A percentile compares a stretch with the other conserved stretches of the same genome.
Conservation (phyloP, 2,329 filamentous ascomycete genomes). For the Aspergillus sp. region DNA sequence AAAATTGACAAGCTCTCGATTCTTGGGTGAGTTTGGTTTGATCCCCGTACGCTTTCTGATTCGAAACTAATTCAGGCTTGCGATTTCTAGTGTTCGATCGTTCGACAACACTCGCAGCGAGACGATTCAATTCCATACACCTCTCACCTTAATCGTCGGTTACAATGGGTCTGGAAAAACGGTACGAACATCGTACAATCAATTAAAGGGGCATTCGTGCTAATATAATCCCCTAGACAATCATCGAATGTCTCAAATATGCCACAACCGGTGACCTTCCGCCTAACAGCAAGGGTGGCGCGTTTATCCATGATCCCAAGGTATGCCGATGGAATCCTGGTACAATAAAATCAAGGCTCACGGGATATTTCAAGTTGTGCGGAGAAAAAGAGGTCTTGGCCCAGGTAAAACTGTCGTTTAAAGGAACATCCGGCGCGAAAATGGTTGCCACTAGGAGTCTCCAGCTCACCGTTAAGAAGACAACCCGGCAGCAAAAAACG, state of each 20-base stretch:
- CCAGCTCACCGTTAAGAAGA: conserved; percentile 84
- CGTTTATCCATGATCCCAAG: conserved; percentile 97
- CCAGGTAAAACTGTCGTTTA: conserved; percentile 88
- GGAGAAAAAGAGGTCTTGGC: conserved; percentile 87
- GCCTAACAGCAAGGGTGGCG: conserved; percentile 82
- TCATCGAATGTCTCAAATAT: conserved; percentile 98
- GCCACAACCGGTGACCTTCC: conserved; percentile 92
- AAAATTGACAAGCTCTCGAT: conserved; percentile 90
- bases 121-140: conserved; percentile 83
- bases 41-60: neutral
- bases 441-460: conserved; percentile 83
- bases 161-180: conserved; percentile 98
- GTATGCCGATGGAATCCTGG: conserved; percentile 38
- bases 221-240: conserved; percentile 57
- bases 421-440: conserved; percentile 71
- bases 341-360: conserved; percentile 3
- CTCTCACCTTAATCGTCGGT: conserved; percentile 92
- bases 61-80: conserved; percentile 7
- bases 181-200: conserved; percentile 37
- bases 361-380: conserved; percentile 56
- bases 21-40: conserved; percentile 55
- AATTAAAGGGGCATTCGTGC: neutral
- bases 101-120: conserved; percentile 76
- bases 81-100: conserved; percentile 66
- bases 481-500: conserved; percentile 72